Percentiles rank a stretch among this genome's conserved stretches.
Evolutionary conservation across 1,284 basidiomycete species (phyloP).

Genomic region (Chondrostereum purpureum): DNA sequence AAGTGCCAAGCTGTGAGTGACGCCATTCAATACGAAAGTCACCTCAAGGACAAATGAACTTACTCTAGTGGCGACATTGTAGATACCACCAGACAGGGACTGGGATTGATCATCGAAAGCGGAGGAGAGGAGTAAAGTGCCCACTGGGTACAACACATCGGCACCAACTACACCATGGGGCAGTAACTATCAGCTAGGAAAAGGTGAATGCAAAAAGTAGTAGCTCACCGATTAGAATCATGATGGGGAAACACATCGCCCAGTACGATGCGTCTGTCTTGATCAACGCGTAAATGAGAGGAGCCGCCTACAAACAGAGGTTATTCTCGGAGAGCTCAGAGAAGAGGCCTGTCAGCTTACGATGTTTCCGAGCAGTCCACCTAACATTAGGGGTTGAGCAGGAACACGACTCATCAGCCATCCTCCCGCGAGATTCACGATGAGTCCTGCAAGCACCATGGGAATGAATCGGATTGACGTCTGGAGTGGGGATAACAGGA

Average conservation of each 20-base stretch:
- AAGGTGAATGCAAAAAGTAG: background rate
- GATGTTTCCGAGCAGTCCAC: slow-evolving; percentile 20
- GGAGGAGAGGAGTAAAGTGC: slow-evolving; percentile 25
- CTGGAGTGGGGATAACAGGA: slow-evolving; percentile 22
- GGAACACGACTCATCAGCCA: slow-evolving; percentile 21
- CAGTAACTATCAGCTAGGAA: no score
- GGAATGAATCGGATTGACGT: slow-evolving; percentile 27
- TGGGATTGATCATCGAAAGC: slow-evolving; percentile 29
- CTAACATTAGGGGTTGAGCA: slow-evolving; percentile 21
- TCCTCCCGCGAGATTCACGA: slow-evolving; percentile 23
- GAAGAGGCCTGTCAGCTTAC: slow-evolving; percentile 16
- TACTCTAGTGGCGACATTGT: slow-evolving; percentile 30
- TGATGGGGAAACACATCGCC: slow-evolving; percentile 24
- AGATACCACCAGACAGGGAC: slow-evolving; percentile 29
- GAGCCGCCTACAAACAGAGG: slow-evolving; percentile 18
- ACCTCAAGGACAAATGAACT: background rate
- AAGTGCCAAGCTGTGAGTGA: slow-evolving; percentile 25
- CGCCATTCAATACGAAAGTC: background rate
- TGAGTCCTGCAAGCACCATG: slow-evolving; percentile 22
- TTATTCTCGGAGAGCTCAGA: slow-evolving; percentile 1
- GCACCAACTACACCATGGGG: slow-evolving; percentile 15
- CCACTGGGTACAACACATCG: slow-evolving; percentile 30
- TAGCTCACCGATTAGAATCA: slow-evolving; percentile 19
- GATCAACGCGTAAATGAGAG: slow-evolving; percentile 26
- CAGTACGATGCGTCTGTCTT: slow-evolving; percentile 26